Percentiles rank a stretch among this genome's conserved stretches.
phyloP scores from a whole-genome alignment of 768 basidiomycete species.

The Psilocybe sp. region DNA sequence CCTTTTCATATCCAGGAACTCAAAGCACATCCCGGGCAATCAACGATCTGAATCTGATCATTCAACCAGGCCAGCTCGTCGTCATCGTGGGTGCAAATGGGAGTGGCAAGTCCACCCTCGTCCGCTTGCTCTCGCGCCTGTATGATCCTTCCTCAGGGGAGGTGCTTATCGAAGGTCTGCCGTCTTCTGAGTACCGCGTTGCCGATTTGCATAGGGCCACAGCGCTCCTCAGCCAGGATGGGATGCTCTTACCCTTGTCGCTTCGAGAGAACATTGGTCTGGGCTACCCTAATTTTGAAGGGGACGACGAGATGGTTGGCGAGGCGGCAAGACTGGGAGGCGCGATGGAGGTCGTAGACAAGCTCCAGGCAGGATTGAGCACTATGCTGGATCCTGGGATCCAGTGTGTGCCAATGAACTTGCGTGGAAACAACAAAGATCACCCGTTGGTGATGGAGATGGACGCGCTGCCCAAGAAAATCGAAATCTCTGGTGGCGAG shows the following conservation, averaged over 20 bases:
- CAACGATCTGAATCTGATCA: conserved; percentile 37
- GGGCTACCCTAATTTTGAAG: conserved; percentile 15
- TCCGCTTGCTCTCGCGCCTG: conserved; percentile 47
- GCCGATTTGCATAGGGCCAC: conserved; percentile 39
- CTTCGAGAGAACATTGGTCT: conserved; percentile 38
- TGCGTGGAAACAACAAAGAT: conserved; percentile 29
- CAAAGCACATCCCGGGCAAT: conserved; percentile 32
- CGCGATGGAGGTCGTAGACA: conserved; percentile 39
- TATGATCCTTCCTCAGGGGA: conserved; percentile 42
- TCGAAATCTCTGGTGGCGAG: conserved; percentile 42
- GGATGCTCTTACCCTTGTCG: conserved; percentile 44
- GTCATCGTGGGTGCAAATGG: conserved; percentile 57
- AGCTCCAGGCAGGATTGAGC: conserved; percentile 33
- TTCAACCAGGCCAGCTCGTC: conserved; percentile 45
- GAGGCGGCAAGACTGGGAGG: conserved; percentile 37
- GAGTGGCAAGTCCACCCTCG: conserved; percentile 50
- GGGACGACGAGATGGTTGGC: conserved; percentile 20
- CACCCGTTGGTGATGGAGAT: conserved; percentile 25
- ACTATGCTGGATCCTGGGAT: conserved; percentile 33
- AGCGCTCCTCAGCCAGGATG: conserved; percentile 48
- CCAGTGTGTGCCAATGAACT: conserved; percentile 22
- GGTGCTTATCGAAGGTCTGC: conserved; percentile 39
- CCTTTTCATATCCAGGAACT: conserved; percentile 49
- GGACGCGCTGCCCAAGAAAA: conserved; percentile 20
- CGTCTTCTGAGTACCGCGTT: conserved; percentile 31